phyloP scores from a whole-genome alignment of 2,329 filamentous ascomycete species.

The Sporothrix globosa region DNA sequence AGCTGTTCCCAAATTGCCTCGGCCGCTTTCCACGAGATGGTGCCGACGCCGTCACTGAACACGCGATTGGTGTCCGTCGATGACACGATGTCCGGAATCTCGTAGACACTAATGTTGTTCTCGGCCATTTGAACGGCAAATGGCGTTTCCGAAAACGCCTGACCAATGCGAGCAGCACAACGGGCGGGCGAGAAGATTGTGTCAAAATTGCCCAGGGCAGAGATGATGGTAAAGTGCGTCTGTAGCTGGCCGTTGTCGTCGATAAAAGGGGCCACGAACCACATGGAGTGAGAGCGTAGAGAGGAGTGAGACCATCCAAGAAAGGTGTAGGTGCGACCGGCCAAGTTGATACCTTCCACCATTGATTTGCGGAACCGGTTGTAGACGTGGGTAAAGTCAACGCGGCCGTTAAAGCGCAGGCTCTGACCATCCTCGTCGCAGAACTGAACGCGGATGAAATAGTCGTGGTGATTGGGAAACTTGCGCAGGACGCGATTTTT shows the following conservation, averaged over 20 bases:
- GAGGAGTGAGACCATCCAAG: constrained; percentile 82
- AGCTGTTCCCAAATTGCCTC: constrained; percentile 62
- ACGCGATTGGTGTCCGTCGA: constrained; percentile 52
- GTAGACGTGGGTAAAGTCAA: constrained; percentile 57
- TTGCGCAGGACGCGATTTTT: constrained; percentile 73
- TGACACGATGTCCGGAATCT: constrained; percentile 58
- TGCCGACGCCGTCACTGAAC: constrained; percentile 82
- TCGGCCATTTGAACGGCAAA: constrained; percentile 59
- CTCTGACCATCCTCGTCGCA: constrained; percentile 72
- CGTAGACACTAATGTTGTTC: constrained; percentile 42
- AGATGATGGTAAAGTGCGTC: constrained; percentile 51
- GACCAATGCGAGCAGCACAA: constrained; percentile 63
- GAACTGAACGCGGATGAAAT: constrained; percentile 73
- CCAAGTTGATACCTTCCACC: constrained; percentile 62
- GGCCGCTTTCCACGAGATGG: constrained; percentile 65
- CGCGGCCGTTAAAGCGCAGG: constrained; percentile 59
- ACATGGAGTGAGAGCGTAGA: constrained; percentile 69
- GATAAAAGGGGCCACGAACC: constrained; percentile 60
- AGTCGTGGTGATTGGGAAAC: constrained; percentile 61
- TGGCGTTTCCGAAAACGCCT: constrained; percentile 75
- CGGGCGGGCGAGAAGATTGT: constrained; percentile 57
- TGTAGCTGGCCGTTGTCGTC: constrained; percentile 43
- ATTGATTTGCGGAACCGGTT: constrained; percentile 65
- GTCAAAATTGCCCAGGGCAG: constrained; percentile 54
- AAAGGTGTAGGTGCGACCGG: constrained; percentile 65